phyloP scores from a whole-genome alignment of 768 basidiomycete species.

The Tylopilus felleus region DNA sequence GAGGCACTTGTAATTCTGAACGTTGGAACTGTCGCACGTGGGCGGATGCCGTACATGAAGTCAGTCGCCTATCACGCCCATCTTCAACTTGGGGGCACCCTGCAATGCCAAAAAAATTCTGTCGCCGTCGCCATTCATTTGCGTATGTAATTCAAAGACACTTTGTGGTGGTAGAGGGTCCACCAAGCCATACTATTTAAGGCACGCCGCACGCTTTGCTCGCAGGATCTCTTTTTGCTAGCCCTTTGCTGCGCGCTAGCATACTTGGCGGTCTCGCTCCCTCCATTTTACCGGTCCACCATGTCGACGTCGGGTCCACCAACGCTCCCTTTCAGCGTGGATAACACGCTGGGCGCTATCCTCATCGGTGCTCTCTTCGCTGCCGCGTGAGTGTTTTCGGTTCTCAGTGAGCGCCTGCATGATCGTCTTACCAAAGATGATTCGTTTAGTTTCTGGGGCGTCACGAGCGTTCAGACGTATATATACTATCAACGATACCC shows the following conservation, averaged over 20 bases:
- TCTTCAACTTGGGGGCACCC: too few species aligned
- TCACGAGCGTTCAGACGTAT: constrained; percentile 53
- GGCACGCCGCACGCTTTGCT: too few species aligned
- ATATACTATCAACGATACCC: constrained; percentile 43
- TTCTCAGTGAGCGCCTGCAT: neutral
- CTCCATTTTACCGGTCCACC: neutral
- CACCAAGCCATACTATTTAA: too few species aligned
- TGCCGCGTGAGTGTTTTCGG: constrained; percentile 41
- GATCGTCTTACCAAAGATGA: neutral
- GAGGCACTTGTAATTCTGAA: too few species aligned
- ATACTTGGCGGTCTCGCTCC: neutral
- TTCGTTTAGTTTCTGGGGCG: constrained; percentile 50
- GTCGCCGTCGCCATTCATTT: too few species aligned
- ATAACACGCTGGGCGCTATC: constrained; percentile 52
- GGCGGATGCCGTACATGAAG: too few species aligned
- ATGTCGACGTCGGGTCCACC: constrained; percentile 10
- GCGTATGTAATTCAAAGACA: too few species aligned
- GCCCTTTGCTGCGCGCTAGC: neutral
- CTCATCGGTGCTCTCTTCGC: constrained; percentile 52
- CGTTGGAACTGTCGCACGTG: too few species aligned
- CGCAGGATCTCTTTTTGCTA: neutral
- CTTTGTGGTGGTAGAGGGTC: too few species aligned
- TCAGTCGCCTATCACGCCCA: too few species aligned
- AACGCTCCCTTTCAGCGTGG: constrained; percentile 32
- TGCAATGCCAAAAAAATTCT: too few species aligned